These are phyloP conservation scores for Colletotrichum sp. DNA, from an alignment of 2,329 filamentous ascomycete species.

Conservation along the genomic window DNA sequence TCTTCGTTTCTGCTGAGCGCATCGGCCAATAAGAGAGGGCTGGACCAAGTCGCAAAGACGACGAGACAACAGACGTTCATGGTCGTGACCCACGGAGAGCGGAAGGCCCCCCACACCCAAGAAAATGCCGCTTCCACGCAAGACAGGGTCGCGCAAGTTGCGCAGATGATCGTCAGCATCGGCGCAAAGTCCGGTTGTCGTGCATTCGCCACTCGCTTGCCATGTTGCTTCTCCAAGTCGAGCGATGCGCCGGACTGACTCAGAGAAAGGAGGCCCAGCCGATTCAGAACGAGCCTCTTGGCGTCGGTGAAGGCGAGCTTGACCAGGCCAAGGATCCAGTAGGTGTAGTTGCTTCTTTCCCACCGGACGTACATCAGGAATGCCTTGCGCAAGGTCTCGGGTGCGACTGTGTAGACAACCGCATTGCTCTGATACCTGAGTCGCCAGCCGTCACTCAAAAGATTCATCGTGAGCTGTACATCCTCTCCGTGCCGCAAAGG, in stretches of 20 bases:
- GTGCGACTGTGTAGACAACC: not conserved
- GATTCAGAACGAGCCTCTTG: not conserved
- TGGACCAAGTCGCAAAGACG: conserved; percentile 1
- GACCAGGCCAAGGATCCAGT: not conserved
- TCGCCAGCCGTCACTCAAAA: not conserved
- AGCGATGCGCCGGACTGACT: not conserved
- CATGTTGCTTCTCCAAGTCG: not conserved
- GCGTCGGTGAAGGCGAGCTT: not conserved
- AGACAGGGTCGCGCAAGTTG: not conserved
- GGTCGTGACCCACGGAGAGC: not conserved
- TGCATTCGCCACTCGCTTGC: not conserved
- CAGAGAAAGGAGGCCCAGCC: not conserved
- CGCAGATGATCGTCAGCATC: not conserved
- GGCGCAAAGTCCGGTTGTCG: not conserved
- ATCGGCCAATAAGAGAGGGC: not conserved
- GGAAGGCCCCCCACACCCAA: not conserved
- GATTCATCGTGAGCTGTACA: not conserved
- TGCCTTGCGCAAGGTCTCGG: not conserved
- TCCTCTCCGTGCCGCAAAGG: not conserved
- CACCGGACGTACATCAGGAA: conserved; percentile 4
- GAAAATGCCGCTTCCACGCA: not conserved
- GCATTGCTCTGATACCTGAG: not conserved
- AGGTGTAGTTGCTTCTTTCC: conserved; percentile 1
- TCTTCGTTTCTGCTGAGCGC: not conserved
- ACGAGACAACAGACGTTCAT: not conserved